Conservation (phyloP, 2,329 filamentous ascomycete species). For the Pestalotiopsis sp. region DNA sequence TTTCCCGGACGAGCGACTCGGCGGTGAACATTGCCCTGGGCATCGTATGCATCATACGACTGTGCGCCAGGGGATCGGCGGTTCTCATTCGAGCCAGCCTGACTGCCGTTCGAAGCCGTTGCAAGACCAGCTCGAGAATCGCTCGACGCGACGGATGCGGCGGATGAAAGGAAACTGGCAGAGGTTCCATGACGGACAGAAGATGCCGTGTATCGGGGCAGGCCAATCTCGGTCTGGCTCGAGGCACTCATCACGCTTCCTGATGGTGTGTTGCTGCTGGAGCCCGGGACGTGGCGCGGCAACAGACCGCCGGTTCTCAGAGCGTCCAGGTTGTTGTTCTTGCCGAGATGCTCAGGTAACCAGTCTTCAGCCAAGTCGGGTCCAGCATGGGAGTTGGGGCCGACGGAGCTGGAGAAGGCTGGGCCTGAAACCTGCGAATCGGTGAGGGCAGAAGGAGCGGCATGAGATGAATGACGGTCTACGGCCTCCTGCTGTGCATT, state of each 20-base stretch:
- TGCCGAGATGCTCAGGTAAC: neutral
- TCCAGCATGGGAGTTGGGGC: neutral
- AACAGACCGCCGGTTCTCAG: neutral
- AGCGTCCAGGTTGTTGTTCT: neutral
- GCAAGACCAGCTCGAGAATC: conserved; percentile 6
- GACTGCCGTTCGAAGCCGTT: neutral
- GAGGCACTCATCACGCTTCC: neutral
- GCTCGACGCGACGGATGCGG: neutral
- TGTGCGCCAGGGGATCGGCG: neutral
- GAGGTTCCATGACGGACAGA: neutral
- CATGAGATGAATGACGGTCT: neutral
- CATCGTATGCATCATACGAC: neutral
- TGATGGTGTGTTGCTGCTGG: neutral
- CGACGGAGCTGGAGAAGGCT: neutral
- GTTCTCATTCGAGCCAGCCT: neutral
- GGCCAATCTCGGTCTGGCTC: neutral
- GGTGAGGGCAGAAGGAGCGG: neutral
- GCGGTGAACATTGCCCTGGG: conserved; percentile 1
- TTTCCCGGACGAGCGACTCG: neutral
- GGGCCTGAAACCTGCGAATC: neutral
- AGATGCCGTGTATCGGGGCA: neutral
- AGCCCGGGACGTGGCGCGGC: neutral
- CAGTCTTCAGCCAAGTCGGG: neutral
- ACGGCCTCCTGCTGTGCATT: neutral
- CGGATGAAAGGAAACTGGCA: neutral